These are phyloP conservation scores for Styphnolobium japonicum DNA, from an alignment of 306 rosid genomes.

Conservation along the genomic window DNA sequence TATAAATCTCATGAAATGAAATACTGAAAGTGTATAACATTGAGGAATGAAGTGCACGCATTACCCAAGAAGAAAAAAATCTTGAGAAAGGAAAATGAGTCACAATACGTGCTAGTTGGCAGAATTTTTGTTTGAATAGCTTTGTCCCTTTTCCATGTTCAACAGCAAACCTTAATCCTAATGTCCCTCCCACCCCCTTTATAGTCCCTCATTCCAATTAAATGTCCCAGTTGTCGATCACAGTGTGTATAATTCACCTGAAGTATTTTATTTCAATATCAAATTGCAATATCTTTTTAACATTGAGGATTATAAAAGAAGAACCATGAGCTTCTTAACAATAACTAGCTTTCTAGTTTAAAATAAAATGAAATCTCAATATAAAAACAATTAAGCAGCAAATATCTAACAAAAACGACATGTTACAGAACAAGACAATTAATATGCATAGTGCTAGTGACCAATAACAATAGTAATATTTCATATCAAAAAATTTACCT, in stretches of 20 bases:
- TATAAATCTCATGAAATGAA: too few relatives aligned
- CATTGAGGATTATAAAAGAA: background rate
- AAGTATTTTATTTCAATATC: background rate
- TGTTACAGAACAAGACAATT: background rate
- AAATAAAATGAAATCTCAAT: background rate
- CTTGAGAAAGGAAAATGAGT: background rate
- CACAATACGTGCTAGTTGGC: background rate
- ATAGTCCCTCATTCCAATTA: background rate
- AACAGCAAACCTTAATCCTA: constrained; percentile 12
- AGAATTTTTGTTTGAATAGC: constrained; percentile 12
- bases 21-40: background rate
- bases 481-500: constrained; percentile 44
- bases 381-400: background rate
- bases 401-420: constrained; percentile 8
- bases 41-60: background rate
- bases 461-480: constrained; percentile 3
- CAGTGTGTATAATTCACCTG: constrained; percentile 1
- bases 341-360: constrained; percentile 7
- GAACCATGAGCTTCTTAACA: constrained; percentile 3
- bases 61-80: background rate
- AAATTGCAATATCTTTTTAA: background rate
- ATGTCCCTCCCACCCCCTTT: constrained; percentile 6
- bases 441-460: background rate
- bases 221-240: constrained; percentile 1
- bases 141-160: background rate